Evolutionary conservation across 2,329 filamentous ascomycete genomes (phyloP), one percentile per base, ranked within the genome.

Genomic region (Alternaria tenuissima): DNA sequence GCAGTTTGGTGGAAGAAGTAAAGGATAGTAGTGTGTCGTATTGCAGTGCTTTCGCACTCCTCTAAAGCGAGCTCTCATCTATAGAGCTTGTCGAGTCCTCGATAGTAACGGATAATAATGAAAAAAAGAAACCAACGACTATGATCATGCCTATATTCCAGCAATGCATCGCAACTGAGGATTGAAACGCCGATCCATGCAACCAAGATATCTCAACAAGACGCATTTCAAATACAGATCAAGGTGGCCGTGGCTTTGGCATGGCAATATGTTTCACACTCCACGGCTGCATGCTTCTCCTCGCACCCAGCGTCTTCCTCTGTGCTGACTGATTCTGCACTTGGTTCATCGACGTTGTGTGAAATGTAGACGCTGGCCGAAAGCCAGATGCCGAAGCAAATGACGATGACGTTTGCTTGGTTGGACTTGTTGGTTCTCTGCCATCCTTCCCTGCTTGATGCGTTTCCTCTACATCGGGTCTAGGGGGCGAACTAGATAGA

Each of bases 11-110:
- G 4, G 83, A 86, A 66, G 83, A 84, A 30, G 82, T 89, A 1
- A 78, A 75, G 16, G 92, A 97, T 65, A 95, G 89, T 67, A 97
- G 94, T 69, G 95, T 99, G 52, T 97, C 94, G 80, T 99, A 99
- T 78, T 93, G 92, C 3, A 94, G 94, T 76, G 95, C 93, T 4
- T 96, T 95, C 83, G 93, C 94, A 8, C 84, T 94, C 42, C 57
- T 76, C 16, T 75, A 46, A 65, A 20, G n/a, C 6, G 2, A 7
- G 18, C 2, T 1, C 6, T 4, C 1, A 24, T 16, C 18, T 39
- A 20, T 12, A 12, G 1, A 49, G 30, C 5, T 6, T 36, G 30
- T 16, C 5, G 30, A 34, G 46, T 12, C 46, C 32, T 36, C 16
- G 5, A 34, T 34, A 24, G 2, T 24, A 11, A 48, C 20, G 7